Base-by-base conservation (phyloP, 2,329 filamentous ascomycete genomes). In the Aspergillus proliferans region DNA sequence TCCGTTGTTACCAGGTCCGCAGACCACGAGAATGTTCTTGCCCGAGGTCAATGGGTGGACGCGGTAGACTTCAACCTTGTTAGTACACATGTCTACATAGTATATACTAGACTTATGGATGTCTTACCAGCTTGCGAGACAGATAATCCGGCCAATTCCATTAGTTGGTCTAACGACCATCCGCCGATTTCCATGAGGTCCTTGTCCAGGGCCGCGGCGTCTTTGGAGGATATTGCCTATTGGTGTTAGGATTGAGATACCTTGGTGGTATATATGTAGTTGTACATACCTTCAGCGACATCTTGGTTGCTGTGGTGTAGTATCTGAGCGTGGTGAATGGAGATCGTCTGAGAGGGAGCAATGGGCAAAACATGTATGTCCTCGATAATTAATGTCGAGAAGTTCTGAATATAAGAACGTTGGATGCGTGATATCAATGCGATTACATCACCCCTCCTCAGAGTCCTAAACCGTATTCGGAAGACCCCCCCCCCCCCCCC, bases 131-230 rank as follows among this genome's bases (percentile, higher is more conserved):
- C 90, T 76, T 97, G 90, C 10, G 92, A 92, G 22, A 97, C 90
- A 1, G 90, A 91, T 0, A 98, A 78, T 0, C 93, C 93, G 40
- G 93, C 93, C 6, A 98, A 75, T 67, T 97, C 93, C 93, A 98
- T 97, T 44, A 98, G 76, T 71, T 98, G 93, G 65, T 97, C 93
- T 48, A 98, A 81, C 9, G 89, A 95, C 72, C 95, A 98, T 7
- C 87, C 90, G 36, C 82, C 82, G 1, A 84, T 82, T 9, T 82
- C 81, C 91, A 98, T 97, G 53, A 98, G 84, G 66, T 98, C 92
- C 69, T 88, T 85, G 67, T 98, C 93, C 15, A 98, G 80, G 43
- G 88, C 87, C 0, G 88, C 86, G 0, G 93, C 93, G 55, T 89
- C 88, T 71, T 93, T 90, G 39, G 92, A 85, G 8, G 85, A 86